Evolutionary conservation across 257 asterid species (phyloP).

Genomic region (Plantago major): DNA sequence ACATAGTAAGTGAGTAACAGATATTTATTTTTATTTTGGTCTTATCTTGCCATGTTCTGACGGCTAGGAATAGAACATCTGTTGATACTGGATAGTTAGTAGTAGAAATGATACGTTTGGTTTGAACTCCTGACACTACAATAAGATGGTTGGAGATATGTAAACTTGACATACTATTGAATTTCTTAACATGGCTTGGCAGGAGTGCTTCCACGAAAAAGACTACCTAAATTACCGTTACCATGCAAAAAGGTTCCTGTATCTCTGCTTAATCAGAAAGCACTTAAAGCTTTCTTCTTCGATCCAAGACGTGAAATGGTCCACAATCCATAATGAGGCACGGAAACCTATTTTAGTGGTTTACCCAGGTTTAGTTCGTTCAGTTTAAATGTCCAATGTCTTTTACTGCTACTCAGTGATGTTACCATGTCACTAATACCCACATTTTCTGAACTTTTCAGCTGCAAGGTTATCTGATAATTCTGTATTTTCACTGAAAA

Average conservation of each 20-base stretch:
- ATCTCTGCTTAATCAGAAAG: constrained; percentile 77
- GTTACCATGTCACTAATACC: constrained; percentile 9
- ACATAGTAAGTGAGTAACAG: no score
- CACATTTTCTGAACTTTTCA: constrained; percentile 27
- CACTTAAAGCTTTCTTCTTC: constrained; percentile 44
- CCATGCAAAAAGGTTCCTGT: constrained; percentile 89
- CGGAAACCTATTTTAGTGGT: constrained; percentile 82
- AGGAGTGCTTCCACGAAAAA: constrained; percentile 94
- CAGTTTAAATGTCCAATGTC: background rate
- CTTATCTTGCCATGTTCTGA: no score
- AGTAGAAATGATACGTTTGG: no score
- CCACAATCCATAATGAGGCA: constrained; percentile 81
- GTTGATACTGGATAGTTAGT: no score
- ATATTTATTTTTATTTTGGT: no score
- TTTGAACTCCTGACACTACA: no score
- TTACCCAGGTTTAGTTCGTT: constrained; percentile 58
- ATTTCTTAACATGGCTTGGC: constrained; percentile 22
- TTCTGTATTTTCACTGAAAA: constrained; percentile 52
- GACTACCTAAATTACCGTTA: constrained; percentile 91
- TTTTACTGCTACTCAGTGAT: constrained; percentile 7
- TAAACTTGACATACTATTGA: constrained; percentile 1
- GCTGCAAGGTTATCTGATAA: constrained; percentile 46
- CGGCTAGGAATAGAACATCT: no score
- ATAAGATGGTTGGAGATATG: background rate
- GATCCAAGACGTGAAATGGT: constrained; percentile 60